Evolutionary conservation across 768 basidiomycete species (phyloP), one percentile per base, ranked within the genome.

Genomic region (Stropharia rugosoannulata): DNA sequence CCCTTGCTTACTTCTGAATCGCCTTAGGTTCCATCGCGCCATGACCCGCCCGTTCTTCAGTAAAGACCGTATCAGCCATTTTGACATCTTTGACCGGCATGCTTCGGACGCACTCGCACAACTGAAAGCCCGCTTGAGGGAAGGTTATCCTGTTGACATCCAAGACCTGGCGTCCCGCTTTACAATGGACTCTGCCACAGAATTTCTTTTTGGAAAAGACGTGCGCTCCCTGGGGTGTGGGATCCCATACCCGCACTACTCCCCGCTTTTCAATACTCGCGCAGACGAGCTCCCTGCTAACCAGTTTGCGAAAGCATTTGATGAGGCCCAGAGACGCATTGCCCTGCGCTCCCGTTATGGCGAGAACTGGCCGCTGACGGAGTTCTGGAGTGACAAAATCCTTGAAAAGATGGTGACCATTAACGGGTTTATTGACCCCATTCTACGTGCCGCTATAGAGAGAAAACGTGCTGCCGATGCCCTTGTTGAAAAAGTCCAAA

Each of bases 41-140:
- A 82, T 86, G 71, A 80, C 82, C 0, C 77, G 85, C 2, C 85
- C 85, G 0, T 86, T 85, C 72, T 86, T 87, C 69, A 74, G 56
- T 59, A 76, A 72, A 51, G 80, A 83, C 18, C 69, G 80, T 9
- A 81, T 83, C 49, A 76, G 73, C 55, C 73, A 83, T 60, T 83
- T 83, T 63, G 79, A 83, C 16, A 76, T 74, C 52, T 84, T 85
- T 62, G 80, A 78, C 48, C 69, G 70, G 2, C 83, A 85, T 53
- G 73, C 81, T 0, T 70, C 75, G 1, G 69, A 78, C 35, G 79
- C 80, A 1, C 70, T 87, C n/a, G 48, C 59, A 1, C 73, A 75
- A 18, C 64, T 83, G 41, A 76, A 69, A 29, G 58, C 62, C 4
- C 75, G 84, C 29, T 68, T 81, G 1, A 58, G 64, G 2, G 70